Evolutionary conservation across 495 filamentous ascomycete species (phyloP), one percentile per base, ranked within the genome.

Genomic region (Hypoxylon cercidicola): DNA sequence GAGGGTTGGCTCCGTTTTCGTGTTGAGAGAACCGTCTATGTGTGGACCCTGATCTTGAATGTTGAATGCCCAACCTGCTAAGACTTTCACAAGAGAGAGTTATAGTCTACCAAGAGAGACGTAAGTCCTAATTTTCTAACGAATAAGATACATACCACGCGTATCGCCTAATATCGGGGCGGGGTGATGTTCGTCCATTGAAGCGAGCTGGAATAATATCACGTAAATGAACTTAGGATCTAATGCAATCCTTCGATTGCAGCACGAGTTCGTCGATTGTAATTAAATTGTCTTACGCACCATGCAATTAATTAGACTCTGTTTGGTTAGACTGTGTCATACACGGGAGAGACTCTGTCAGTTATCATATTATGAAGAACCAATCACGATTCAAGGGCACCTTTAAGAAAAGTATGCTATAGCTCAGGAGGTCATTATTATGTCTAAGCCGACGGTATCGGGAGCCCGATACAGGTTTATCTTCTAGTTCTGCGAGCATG

Each of bases 401-500:
- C 32, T 28, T 49, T 47, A 3, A 43, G 44, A 8, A 30, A 20
- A 13, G 43, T 12, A 32, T 25, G 15, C 7, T 35, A 40, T 9
- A 10, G 15, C 44, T 3, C 25, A 7, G 25, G 25, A 28, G 25
- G 25, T 47, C 37, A 13, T 40, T 20, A 30, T 21, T 43, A 20
- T 21, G 13, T 34, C 23, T 35, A 16, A 37, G 34, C 41, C 41
- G 30, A 13, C 53, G 25, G 40, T 54, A 20, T 35, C 46, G n/a
- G n/a, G n/a, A 58, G 58, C 58, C 64, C 35, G 62, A 67, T 40
- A 25, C 23, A 19, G 20, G 13, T 15, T 60, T 40, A n/a, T 32
- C 20, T 8, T 46, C 16, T 16, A 20, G 23, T 57, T 37, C 64
- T 67, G 64, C 64, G 64, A 62, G 64, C 41, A 18, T 67, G 64